Conservation (phyloP, 2,329 filamentous ascomycete genomes). For the Talaromyces sp. region DNA sequence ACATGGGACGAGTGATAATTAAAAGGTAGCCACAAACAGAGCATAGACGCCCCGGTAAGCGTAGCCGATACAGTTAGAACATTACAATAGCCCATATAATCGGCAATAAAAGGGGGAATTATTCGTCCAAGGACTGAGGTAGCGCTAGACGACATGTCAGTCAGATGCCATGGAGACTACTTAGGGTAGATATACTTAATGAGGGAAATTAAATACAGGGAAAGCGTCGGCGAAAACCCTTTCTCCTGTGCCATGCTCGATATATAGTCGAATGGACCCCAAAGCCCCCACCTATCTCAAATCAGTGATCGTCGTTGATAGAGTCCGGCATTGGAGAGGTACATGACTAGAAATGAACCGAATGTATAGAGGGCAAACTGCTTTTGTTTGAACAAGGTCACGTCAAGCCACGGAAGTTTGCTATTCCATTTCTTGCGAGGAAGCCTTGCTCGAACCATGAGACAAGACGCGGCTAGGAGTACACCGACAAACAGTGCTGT, state of each 20-base stretch:
- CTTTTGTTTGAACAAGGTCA: conserved; percentile 20
- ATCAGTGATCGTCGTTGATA: conserved; percentile 8
- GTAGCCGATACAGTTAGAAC: conserved; percentile 15
- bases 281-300: conserved; percentile 19
- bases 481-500: conserved; percentile 20
- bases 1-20: conserved; percentile 22
- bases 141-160: conserved; percentile 13
- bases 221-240: conserved; percentile 18
- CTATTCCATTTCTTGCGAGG: conserved; percentile 25
- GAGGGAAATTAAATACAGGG: conserved; percentile 23
- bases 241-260: conserved; percentile 16
- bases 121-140: conserved; percentile 23
- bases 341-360: conserved; percentile 24
- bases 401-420: conserved; percentile 23
- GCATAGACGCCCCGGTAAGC: conserved; percentile 16
- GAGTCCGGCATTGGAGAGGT: background rate
- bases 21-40: conserved; percentile 26
- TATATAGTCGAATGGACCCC: conserved; percentile 22
- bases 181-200: conserved; percentile 17
- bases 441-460: conserved; percentile 20
- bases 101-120: conserved; percentile 20
- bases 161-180: background rate
- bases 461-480: conserved; percentile 14
- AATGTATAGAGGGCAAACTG: conserved; percentile 22
- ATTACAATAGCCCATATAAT: conserved; percentile 25